Conservation (phyloP, 2,329 filamentous ascomycete species). For the Fusarium sacchari region DNA sequence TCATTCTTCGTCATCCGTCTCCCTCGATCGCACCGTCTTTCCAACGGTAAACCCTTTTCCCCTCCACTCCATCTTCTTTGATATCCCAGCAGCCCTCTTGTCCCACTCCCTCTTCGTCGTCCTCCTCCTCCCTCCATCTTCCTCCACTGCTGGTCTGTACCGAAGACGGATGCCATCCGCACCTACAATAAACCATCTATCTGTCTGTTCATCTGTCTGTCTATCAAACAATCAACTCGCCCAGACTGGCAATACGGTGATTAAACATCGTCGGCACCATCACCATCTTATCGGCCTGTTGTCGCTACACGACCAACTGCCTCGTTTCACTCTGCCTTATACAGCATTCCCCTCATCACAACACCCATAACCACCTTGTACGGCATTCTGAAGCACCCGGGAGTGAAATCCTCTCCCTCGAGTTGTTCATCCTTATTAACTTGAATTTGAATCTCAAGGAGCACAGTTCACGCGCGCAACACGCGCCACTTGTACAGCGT, state of each 20-base stretch:
- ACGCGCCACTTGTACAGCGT: slow-evolving; percentile 20
- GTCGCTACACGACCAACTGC: slow-evolving; percentile 13
- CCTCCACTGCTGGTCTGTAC: background rate
- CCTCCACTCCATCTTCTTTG: slow-evolving; percentile 36
- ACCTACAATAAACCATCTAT: slow-evolving; percentile 33
- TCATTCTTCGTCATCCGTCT: slow-evolving; percentile 49
- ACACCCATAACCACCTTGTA: slow-evolving; percentile 11
- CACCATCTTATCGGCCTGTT: slow-evolving; percentile 1
- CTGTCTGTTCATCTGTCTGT: slow-evolving; percentile 21
- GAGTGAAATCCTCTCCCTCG: background rate
- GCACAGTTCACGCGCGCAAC: slow-evolving; percentile 9
- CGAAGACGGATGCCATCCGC: slow-evolving; percentile 29
- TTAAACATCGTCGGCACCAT: slow-evolving; percentile 28
- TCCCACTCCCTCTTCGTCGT: slow-evolving; percentile 41
- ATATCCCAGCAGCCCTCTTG: slow-evolving; percentile 38
- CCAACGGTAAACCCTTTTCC: slow-evolving; percentile 40
- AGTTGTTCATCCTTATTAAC: background rate
- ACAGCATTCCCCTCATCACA: background rate
- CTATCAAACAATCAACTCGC: slow-evolving; percentile 31
- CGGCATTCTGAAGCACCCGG: background rate
- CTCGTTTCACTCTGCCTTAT: slow-evolving; percentile 12
- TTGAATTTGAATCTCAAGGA: slow-evolving; percentile 8
- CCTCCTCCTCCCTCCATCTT: slow-evolving; percentile 16
- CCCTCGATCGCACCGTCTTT: slow-evolving; percentile 44
- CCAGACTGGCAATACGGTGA: slow-evolving; percentile 15